phyloP scores from a whole-genome alignment of 1,139 yeast genomes.

The Williopsis jadinii region DNA sequence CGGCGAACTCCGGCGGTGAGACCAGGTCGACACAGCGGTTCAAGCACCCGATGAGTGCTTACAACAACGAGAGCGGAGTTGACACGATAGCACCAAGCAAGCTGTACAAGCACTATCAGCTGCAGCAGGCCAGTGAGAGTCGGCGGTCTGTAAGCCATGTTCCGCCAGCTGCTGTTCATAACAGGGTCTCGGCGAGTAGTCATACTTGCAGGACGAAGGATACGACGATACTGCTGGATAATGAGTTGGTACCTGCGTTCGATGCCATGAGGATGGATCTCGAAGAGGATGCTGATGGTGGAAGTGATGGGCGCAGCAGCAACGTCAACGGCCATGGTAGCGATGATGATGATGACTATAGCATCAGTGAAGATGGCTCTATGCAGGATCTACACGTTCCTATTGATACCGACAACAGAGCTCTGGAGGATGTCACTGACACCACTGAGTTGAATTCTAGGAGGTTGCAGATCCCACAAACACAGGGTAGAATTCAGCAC shows the following conservation, averaged over 20 bases:
- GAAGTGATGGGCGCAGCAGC: too few relatives aligned
- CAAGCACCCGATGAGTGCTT: constrained; percentile 18
- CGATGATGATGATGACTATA: too few relatives aligned
- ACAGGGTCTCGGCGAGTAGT: too few relatives aligned
- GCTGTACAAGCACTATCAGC: constrained; percentile 12
- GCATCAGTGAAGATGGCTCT: too few relatives aligned
- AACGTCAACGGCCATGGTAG: too few relatives aligned
- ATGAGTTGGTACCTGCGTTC: constrained; percentile 20
- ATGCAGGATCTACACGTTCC: not conserved
- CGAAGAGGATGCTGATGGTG: constrained; percentile 3
- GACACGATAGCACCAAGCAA: constrained; percentile 16
- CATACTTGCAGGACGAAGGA: too few relatives aligned
- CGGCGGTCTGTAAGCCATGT: too few relatives aligned
- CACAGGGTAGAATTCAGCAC: constrained; percentile 21
- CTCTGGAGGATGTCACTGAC: not conserved
- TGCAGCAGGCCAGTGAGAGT: constrained; percentile 15
- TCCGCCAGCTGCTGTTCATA: too few relatives aligned
- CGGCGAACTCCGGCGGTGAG: constrained; percentile 1
- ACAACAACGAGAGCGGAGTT: constrained; percentile 9
- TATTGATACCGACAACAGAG: too few relatives aligned
- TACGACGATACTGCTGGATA: constrained; percentile 10
- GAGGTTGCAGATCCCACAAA: not conserved
- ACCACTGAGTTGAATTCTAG: not conserved
- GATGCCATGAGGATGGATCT: constrained; percentile 18
- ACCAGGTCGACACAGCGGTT: constrained; percentile 4